These are phyloP conservation scores for Vitis hybrid DNA, from an alignment of 177 flowering plant species.

Conservation along the genomic window DNA sequence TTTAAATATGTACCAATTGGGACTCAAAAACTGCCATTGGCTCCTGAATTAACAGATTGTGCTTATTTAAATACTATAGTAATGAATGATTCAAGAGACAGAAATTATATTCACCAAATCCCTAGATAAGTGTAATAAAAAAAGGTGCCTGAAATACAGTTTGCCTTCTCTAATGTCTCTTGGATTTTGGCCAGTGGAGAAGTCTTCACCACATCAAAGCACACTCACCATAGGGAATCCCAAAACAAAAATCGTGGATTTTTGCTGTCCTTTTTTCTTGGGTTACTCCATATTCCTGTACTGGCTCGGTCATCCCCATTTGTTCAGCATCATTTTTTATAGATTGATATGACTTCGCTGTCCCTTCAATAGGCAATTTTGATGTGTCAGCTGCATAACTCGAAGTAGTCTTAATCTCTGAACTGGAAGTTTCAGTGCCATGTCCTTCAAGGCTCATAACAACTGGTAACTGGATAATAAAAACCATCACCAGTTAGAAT, in stretches of 20 bases:
- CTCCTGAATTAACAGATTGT: not conserved
- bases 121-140: not conserved
- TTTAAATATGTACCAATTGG: no score
- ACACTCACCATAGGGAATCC: slow-evolving; percentile 80
- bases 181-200: not conserved
- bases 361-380: slow-evolving; percentile 26
- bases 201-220: not conserved
- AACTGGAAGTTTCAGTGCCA: slow-evolving; percentile 29
- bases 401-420: slow-evolving; percentile 27
- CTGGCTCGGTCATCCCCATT: slow-evolving; percentile 17
- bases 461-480: slow-evolving; percentile 37
- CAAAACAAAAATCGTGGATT: slow-evolving; percentile 89
- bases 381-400: slow-evolving; percentile 34
- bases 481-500: slow-evolving; percentile 10
- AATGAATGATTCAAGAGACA: not conserved
- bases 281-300: slow-evolving; percentile 17
- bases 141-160: not conserved
- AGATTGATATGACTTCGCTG: slow-evolving; percentile 23
- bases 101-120: not conserved
- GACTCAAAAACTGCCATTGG: no score
- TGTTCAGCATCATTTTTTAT: slow-evolving; percentile 24
- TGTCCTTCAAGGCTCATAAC: slow-evolving; percentile 42
- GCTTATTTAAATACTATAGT: not conserved
- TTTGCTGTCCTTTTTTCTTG: slow-evolving; percentile 53
- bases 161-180: not conserved